Percentiles rank a stretch among this genome's conserved stretches.
These are phyloP conservation scores for Ophiostoma fasciatum DNA, from an alignment of 2,329 filamentous ascomycete genomes.

Conservation along the genomic window DNA sequence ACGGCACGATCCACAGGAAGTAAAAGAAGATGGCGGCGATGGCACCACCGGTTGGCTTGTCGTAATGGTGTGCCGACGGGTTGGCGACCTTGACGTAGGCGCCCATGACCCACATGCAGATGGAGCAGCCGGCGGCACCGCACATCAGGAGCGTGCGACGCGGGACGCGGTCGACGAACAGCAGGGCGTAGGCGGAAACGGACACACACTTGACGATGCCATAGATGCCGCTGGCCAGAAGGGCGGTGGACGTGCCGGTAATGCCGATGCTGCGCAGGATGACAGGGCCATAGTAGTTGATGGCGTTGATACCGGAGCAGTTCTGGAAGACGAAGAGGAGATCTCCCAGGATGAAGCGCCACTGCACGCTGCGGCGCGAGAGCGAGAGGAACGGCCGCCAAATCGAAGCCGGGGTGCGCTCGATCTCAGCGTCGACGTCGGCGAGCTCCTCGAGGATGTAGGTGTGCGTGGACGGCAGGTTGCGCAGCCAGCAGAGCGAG, in stretches of 20 bases:
- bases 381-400: slow-evolving; percentile 55
- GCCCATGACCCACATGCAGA: slow-evolving; percentile 52
- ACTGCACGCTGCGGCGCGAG: slow-evolving; percentile 43
- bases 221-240: slow-evolving; percentile 57
- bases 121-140: slow-evolving; percentile 35
- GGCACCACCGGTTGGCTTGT: slow-evolving; percentile 23
- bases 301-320: slow-evolving; percentile 59
- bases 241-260: slow-evolving; percentile 27
- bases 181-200: slow-evolving; percentile 55
- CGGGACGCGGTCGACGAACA: slow-evolving; percentile 46
- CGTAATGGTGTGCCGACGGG: too few relatives aligned
- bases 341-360: slow-evolving; percentile 58
- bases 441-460: slow-evolving; percentile 63
- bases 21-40: slow-evolving; percentile 56
- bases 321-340: slow-evolving; percentile 73
- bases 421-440: slow-evolving; percentile 55
- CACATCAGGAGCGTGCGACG: slow-evolving; percentile 46
- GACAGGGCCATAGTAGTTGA: slow-evolving; percentile 61
- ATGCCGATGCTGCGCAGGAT: slow-evolving; percentile 44
- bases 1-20: slow-evolving; percentile 60
- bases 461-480: slow-evolving; percentile 36
- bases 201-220: slow-evolving; percentile 59
- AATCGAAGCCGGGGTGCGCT: slow-evolving; percentile 56
- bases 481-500: slow-evolving; percentile 44
- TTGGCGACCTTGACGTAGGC: slow-evolving; percentile 39